Percentiles rank a stretch among this genome's conserved stretches.
phyloP scores from a whole-genome alignment of 768 basidiomycete species.

The Suillus lakei region DNA sequence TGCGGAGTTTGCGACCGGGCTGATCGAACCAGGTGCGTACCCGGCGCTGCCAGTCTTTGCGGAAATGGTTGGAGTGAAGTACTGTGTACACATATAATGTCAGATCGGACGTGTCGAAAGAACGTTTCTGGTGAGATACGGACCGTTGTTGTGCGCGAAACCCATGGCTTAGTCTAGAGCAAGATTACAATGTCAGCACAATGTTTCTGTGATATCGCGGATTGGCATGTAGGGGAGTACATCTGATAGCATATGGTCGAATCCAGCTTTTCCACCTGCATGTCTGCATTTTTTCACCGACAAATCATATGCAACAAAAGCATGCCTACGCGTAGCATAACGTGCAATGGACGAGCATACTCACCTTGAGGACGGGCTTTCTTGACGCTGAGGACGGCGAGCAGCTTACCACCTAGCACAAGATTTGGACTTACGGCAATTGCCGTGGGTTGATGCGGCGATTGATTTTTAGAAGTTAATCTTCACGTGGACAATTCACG shows the following conservation, averaged over 20 bases:
- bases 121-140: conserved; percentile 20
- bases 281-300: not conserved
- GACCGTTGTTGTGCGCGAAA: conserved; percentile 43
- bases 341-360: conserved; percentile 19
- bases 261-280: conserved; percentile 27
- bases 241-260: conserved; percentile 20
- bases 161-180: conserved; percentile 37
- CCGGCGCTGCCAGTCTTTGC: conserved; percentile 98
- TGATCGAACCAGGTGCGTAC: conserved; percentile 99
- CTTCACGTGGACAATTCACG: conserved; percentile 11
- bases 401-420: conserved; percentile 7
- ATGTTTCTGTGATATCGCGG: not conserved
- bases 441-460: conserved; percentile 35
- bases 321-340: conserved; percentile 3
- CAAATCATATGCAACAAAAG: conserved; percentile 1
- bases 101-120: conserved; percentile 28
- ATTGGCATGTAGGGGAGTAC: conserved; percentile 9
- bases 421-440: conserved; percentile 24
- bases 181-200: conserved; percentile 18
- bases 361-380: conserved; percentile 37
- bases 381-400: conserved; percentile 34
- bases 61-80: conserved; percentile 94
- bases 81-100: conserved; percentile 45
- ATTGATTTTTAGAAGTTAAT: conserved; percentile 18
- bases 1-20: conserved; percentile 95